These are phyloP conservation scores for Bacidia rubella DNA, from an alignment of 495 filamentous ascomycete genomes.

Conservation along the genomic window DNA sequence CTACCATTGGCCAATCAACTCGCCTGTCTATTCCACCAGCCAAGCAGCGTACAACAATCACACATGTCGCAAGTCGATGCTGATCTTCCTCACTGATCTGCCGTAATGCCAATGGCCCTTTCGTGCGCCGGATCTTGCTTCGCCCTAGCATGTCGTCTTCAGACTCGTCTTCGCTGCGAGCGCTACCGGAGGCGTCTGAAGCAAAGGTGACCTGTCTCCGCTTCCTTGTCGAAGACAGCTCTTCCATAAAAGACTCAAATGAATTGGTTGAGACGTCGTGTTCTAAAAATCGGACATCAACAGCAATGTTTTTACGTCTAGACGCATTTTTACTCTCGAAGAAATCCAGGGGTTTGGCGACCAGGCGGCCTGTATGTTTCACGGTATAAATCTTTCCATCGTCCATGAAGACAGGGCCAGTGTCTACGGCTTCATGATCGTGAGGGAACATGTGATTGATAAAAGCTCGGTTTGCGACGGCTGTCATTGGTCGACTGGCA, in stretches of 20 bases:
- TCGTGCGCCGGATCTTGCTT: slow-evolving; percentile 7
- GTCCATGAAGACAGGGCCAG: slow-evolving; percentile 1
- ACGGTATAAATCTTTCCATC: background rate
- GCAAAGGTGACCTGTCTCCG: background rate
- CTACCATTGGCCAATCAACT: slow-evolving; percentile 63
- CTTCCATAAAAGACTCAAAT: background rate
- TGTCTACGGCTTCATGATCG: slow-evolving; percentile 5
- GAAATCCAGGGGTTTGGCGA: background rate
- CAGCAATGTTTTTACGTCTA: too few species aligned
- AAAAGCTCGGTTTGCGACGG: slow-evolving; percentile 8
- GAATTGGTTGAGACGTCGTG: too few species aligned
- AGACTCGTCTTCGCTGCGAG: background rate
- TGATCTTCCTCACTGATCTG: slow-evolving; percentile 16
- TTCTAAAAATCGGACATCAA: too few species aligned
- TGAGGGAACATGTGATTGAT: slow-evolving; percentile 16
- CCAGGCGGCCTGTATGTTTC: background rate
- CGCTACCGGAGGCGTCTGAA: background rate
- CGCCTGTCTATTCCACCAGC: slow-evolving; percentile 56
- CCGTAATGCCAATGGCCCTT: slow-evolving; percentile 2
- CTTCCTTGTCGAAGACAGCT: background rate
- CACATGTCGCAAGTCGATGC: slow-evolving; percentile 45
- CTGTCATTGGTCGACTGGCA: slow-evolving; percentile 1
- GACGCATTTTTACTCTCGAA: background rate
- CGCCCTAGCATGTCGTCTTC: background rate
- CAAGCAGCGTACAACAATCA: slow-evolving; percentile 58